phyloP scores from a whole-genome alignment of 345 rosid genomes.

The Erucastrum elatum region DNA sequence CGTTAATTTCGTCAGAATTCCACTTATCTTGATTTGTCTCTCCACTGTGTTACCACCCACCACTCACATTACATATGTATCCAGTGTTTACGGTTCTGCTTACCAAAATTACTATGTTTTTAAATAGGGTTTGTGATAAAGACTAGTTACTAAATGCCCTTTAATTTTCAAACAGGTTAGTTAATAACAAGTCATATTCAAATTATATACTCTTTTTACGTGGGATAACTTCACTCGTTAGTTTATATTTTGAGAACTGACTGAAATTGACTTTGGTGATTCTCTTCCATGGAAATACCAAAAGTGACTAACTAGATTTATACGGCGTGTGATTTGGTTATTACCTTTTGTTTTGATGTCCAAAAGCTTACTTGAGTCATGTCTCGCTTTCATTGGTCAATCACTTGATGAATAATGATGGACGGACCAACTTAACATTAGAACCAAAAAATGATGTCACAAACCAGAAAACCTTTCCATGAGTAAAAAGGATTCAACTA shows the following conservation, averaged over 20 bases:
- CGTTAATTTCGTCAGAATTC: conserved; percentile 35
- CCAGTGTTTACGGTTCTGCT: conserved; percentile 32
- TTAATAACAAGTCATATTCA: conserved; percentile 17
- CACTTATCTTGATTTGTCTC: conserved; percentile 40
- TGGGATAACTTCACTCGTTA: conserved; percentile 36
- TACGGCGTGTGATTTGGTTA: conserved; percentile 27
- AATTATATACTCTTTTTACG: conserved; percentile 15
- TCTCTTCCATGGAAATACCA: conserved; percentile 39
- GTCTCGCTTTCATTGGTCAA: conserved; percentile 33
- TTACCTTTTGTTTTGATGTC: conserved; percentile 16
- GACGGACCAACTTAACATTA: background rate
- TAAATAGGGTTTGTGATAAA: conserved; percentile 21
- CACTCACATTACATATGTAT: conserved; percentile 18
- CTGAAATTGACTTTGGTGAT: conserved; percentile 34
- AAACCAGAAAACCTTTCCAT: conserved; percentile 6
- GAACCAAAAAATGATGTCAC: background rate
- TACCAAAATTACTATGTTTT: conserved; percentile 15
- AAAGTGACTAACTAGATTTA: conserved; percentile 26
- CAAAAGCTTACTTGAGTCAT: conserved; percentile 15
- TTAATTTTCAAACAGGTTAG: background rate
- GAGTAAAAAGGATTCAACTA: background rate
- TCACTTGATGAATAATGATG: background rate
- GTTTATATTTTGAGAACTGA: conserved; percentile 31
- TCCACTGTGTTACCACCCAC: conserved; percentile 39
- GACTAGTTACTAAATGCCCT: conserved; percentile 14